Percentiles rank a stretch among this genome's conserved stretches.
Evolutionary conservation across 2,329 filamentous ascomycete genomes (phyloP).

Genomic region (Nigrospora oryzae): DNA sequence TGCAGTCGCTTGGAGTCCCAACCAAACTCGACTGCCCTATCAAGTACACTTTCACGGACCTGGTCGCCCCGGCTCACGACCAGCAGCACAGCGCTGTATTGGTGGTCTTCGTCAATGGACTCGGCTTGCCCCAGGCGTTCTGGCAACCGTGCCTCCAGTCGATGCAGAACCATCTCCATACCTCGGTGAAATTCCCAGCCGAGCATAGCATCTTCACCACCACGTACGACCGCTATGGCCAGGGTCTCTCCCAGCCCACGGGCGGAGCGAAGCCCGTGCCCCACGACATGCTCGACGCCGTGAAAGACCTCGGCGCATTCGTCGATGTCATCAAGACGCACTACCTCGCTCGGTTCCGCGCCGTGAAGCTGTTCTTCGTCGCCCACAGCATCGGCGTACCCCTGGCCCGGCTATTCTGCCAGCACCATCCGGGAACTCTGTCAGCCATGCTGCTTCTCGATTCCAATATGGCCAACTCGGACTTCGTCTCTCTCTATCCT

Average conservation of each 20-base stretch:
- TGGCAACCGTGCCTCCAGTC: neutral
- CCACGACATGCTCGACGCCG: slow-evolving; percentile 35
- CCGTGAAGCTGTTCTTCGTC: slow-evolving; percentile 34
- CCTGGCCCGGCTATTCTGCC: slow-evolving; percentile 41
- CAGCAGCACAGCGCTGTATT: neutral
- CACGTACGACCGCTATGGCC: slow-evolving; percentile 50
- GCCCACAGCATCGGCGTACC: slow-evolving; percentile 45
- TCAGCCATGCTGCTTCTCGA: slow-evolving; percentile 43
- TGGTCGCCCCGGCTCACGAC: neutral
- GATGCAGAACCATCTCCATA: no score
- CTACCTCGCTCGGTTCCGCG: slow-evolving; percentile 11
- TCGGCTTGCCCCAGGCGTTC: neutral
- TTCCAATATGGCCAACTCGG: slow-evolving; percentile 47
- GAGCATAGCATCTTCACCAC: slow-evolving; percentile 22
- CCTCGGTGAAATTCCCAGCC: no score
- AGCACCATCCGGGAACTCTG: slow-evolving; percentile 33
- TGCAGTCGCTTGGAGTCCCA: neutral
- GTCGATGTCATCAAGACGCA: slow-evolving; percentile 26
- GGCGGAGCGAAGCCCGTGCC: slow-evolving; percentile 31
- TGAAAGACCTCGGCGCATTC: slow-evolving; percentile 34
- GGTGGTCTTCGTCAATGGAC: slow-evolving; percentile 2
- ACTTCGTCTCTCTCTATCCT: slow-evolving; percentile 46
- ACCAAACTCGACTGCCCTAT: neutral
- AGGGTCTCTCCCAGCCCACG: slow-evolving; percentile 36
- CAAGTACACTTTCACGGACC: neutral